These are phyloP conservation scores for Ascosphaera pollenicola DNA, from an alignment of 2,329 filamentous ascomycete species.

Conservation along the genomic window DNA sequence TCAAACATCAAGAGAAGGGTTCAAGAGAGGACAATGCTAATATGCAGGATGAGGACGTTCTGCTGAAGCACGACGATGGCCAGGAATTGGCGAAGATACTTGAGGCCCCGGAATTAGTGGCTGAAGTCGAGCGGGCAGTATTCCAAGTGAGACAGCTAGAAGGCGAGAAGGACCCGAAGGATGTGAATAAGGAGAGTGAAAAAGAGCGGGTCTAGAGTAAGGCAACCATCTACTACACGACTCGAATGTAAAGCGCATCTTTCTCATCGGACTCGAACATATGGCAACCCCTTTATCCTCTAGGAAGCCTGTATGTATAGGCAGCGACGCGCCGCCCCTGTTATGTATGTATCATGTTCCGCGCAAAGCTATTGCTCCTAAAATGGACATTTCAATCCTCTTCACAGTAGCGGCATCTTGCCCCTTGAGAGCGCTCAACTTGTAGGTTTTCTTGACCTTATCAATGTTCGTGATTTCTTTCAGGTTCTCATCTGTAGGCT, in stretches of 20 bases:
- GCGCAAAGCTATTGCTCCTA: conserved; percentile 2
- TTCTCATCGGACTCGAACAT: neutral
- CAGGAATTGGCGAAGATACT: conserved; percentile 37
- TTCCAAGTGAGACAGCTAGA: conserved; percentile 39
- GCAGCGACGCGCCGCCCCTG: too few species aligned
- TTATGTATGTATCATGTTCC: conserved; percentile 1
- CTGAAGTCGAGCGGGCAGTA: conserved; percentile 54
- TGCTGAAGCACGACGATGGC: conserved; percentile 26
- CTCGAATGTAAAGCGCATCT: neutral
- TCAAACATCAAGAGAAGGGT: conserved; percentile 12
- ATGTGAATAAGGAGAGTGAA: neutral
- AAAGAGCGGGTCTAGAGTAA: neutral
- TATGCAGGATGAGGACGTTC: conserved; percentile 21
- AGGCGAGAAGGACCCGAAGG: conserved; percentile 6
- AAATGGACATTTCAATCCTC: conserved; percentile 1
- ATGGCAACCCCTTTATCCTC: too few species aligned
- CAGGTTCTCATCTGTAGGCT: conserved; percentile 44
- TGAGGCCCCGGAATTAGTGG: conserved; percentile 44
- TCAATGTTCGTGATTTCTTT: conserved; percentile 36
- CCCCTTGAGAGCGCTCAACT: conserved; percentile 41
- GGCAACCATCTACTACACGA: neutral
- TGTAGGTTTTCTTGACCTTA: conserved; percentile 68
- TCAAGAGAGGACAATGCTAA: conserved; percentile 4
- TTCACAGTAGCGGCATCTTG: conserved; percentile 7
- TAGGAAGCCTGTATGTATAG: too few species aligned